phyloP scores from a whole-genome alignment of 768 basidiomycete genomes.

The Dentipellis fragilis region DNA sequence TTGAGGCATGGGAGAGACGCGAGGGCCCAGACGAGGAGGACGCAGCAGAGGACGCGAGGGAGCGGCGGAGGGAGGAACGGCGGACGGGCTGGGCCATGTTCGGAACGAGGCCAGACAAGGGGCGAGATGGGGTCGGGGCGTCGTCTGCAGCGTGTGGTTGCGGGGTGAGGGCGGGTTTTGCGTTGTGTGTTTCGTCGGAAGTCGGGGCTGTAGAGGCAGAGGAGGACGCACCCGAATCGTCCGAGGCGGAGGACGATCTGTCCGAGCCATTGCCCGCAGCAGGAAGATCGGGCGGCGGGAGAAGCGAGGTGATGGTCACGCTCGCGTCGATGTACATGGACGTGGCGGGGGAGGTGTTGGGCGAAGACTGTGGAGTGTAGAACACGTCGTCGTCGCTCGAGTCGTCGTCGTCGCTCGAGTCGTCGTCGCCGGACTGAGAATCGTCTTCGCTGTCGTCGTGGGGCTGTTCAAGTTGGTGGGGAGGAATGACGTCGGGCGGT shows the following conservation, averaged over 20 bases:
- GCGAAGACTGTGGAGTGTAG: constrained; percentile 13
- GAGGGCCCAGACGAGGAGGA: neutral
- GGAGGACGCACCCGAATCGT: constrained; percentile 4
- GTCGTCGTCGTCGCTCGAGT: constrained; percentile 5
- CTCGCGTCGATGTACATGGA: constrained; percentile 7
- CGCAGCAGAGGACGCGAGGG: neutral
- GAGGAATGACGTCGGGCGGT: neutral
- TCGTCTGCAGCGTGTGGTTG: neutral
- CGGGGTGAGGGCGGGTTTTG: neutral
- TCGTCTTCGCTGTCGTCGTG: neutral
- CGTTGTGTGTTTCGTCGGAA: constrained; percentile 7
- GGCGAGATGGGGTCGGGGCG: neutral
- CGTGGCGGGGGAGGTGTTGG: constrained; percentile 1
- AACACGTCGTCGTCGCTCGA: constrained; percentile 5
- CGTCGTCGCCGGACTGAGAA: neutral
- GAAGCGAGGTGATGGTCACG: neutral
- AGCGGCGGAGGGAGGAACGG: neutral
- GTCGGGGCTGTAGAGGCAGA: constrained; percentile 14
- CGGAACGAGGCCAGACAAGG: neutral
- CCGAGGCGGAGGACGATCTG: neutral
- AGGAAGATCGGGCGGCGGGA: constrained; percentile 9
- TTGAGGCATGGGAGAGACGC: neutral
- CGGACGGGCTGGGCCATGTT: neutral
- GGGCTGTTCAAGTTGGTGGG: neutral
- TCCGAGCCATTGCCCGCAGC: constrained; percentile 3